Base-by-base conservation (phyloP, 139 green algal species). In the Chlorella vulgaris region DNA sequence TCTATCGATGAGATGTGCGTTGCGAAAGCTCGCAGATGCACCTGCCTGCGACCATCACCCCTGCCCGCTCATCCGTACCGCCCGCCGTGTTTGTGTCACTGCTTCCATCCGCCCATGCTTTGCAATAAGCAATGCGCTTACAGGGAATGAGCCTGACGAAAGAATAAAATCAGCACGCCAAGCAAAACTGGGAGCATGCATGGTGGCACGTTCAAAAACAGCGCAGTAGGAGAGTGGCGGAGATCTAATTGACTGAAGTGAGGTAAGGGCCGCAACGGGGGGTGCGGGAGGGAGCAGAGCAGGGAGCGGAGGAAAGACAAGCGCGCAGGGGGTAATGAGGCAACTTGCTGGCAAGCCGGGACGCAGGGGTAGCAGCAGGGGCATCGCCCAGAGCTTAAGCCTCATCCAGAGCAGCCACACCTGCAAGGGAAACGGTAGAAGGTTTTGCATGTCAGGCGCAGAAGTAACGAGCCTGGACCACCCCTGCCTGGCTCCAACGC, bases 361-460 rank as follows among this genome's bases (percentile, higher is more conserved):
- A 15, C 47, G 13, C 47, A n/a, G 55, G 21, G 28, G 55, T 28
- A 21, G 55, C 55, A 8, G 18, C 55, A 21, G 18, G 18, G 21
- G 55, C 55, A 8, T 15, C 18, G 15, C 22, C 15, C 55, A 31
- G 55, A 28, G 71, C 71, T 83, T 35, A 83, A 4, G 67, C 68
- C 38, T 83, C 78, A 51, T 83, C 66, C 24, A 83, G 78, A 6
- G 78, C 78, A 60, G 78, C 78, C 67, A 83, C 80, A 35, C 77
- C 76, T 75, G 76, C 39, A 65, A 35, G 53, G n/a, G 22, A 1
- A 35, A 29, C 13, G 21, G 50, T 21, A 0, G 10, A 55, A 13
- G 31, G 47, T 21, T 7, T 18, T 47, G 65, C 28, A 65, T 28
- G 55, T 65, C 55, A 65, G 55, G 47, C 47, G 15, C 47, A n/a